Evolutionary conservation across 257 asterid species (phyloP).

Genomic region (Lycium barbarum): DNA sequence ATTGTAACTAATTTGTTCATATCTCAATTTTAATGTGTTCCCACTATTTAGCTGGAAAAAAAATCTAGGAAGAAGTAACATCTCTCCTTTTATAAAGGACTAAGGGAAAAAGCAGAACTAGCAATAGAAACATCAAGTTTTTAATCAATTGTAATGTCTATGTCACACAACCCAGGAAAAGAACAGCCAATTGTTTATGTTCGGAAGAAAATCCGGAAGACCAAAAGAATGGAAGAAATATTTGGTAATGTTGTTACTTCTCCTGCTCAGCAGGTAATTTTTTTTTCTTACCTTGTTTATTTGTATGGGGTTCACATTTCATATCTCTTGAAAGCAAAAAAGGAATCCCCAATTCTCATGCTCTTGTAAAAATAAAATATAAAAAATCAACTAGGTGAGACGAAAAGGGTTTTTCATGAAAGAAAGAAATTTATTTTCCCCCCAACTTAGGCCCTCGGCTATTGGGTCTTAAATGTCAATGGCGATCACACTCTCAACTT

Average conservation of each 20-base stretch:
- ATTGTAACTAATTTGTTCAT: neutral
- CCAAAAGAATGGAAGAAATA: neutral
- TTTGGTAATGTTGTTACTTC: neutral
- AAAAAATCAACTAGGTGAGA: neutral
- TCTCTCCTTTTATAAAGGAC: neutral
- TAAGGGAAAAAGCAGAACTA: neutral
- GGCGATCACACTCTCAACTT: neutral
- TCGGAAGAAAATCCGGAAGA: neutral
- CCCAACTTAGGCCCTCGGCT: neutral
- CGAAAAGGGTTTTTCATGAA: neutral
- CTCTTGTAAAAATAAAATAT: neutral
- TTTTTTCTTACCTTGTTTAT: neutral
- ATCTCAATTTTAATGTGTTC: neutral
- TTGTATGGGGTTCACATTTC: neutral
- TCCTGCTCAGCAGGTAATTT: neutral
- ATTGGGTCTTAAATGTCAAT: neutral
- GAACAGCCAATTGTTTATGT: slow-evolving; percentile 21
- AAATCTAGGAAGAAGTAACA: slow-evolving; percentile 5
- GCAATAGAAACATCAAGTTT: neutral
- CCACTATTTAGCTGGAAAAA: neutral
- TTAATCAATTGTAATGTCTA: neutral
- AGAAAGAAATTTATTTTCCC: neutral
- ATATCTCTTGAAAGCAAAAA: neutral
- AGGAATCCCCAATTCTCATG: neutral
- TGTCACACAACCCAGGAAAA: neutral